Base-by-base conservation (phyloP, 1,139 yeast genomes). In the Geotrichum australiense region DNA sequence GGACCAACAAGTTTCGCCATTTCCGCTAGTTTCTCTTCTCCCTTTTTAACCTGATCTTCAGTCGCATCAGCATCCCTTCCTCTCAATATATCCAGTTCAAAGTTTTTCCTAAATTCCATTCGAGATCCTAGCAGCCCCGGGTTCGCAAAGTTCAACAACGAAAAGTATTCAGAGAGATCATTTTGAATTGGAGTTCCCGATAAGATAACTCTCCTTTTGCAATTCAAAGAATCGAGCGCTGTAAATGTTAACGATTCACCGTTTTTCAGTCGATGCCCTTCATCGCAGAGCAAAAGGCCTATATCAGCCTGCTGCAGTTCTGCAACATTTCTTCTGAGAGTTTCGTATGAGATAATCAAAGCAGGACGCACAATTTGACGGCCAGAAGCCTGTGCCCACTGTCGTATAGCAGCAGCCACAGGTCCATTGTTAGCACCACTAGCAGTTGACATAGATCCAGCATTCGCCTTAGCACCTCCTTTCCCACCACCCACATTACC, bases 141-240 rank as follows among this genome's bases (percentile, higher is more conserved):
- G 57, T 91, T 91, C 6, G 97, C 94, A 67, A 91, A 91, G 54
- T 81, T 85, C 46, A 93, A 67, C 43, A 91, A 67, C 0, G 98
- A 86, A 58, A 89, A 93, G 63, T 91, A 91, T 62, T 91, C 99
- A 1, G 96, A 82, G 34, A 91, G 69, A 66, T 93, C 98, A 58
- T 91, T 91, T 60, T 91, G 99, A 50, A 91, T 91, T 0, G 99
- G 99, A 0, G 99, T 91, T 37, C 99, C 99, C 0, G 96, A 86
- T 26, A 91, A 66, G 50, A 91, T 91, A 7, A 91, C 96, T 51
- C 99, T 73, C 55, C 98, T 69, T 40, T 80, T 79, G 58, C 95
- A 91, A 42, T 80, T 76, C 42, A 91, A 70, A 11, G 91, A 76
- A 57, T 86, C 82, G 40, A 91, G 69, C 0, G 97, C 87, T 0